Conservation (phyloP, 2,329 filamentous ascomycete species). For the Xylariomycetidae sp. region DNA sequence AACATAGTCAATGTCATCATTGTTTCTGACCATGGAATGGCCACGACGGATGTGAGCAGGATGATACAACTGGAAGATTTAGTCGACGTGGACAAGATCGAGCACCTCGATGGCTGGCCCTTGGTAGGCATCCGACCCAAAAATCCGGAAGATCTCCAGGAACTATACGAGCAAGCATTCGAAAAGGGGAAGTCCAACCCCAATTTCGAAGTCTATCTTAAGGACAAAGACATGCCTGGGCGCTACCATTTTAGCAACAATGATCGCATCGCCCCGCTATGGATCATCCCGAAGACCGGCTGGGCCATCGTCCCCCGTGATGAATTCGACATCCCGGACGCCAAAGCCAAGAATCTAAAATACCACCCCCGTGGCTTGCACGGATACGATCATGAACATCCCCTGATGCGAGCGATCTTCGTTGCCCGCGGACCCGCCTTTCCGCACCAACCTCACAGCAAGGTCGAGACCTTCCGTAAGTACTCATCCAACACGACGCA, state of each 20-base stretch:
- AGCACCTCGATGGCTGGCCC: slow-evolving; percentile 91
- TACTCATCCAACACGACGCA: too few species aligned
- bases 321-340: slow-evolving; percentile 72
- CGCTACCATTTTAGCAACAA: slow-evolving; percentile 90
- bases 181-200: slow-evolving; percentile 56
- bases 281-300: slow-evolving; percentile 87
- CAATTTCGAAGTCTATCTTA: slow-evolving; percentile 81
- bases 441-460: slow-evolving; percentile 76
- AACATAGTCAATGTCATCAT: slow-evolving; percentile 88
- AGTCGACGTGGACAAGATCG: slow-evolving; percentile 70
- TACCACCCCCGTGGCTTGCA: slow-evolving; percentile 85
- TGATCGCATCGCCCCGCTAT: slow-evolving; percentile 85
- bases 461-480: slow-evolving; percentile 78
- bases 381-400: slow-evolving; percentile 92
- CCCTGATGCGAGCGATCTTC: slow-evolving; percentile 94
- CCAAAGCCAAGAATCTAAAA: slow-evolving; percentile 54
- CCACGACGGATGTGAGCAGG: slow-evolving; percentile 75
- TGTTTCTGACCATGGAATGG: slow-evolving; percentile 99
- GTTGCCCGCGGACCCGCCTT: slow-evolving; percentile 90
- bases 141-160: slow-evolving; percentile 58
- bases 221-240: slow-evolving; percentile 82
- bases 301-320: slow-evolving; percentile 83
- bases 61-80: slow-evolving; percentile 88
- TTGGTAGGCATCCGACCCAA: slow-evolving; percentile 83
- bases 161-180: slow-evolving; percentile 59